These are phyloP conservation scores for Zymoseptoria ardabiliae DNA, from an alignment of 2,329 filamentous ascomycete genomes.

Conservation along the genomic window DNA sequence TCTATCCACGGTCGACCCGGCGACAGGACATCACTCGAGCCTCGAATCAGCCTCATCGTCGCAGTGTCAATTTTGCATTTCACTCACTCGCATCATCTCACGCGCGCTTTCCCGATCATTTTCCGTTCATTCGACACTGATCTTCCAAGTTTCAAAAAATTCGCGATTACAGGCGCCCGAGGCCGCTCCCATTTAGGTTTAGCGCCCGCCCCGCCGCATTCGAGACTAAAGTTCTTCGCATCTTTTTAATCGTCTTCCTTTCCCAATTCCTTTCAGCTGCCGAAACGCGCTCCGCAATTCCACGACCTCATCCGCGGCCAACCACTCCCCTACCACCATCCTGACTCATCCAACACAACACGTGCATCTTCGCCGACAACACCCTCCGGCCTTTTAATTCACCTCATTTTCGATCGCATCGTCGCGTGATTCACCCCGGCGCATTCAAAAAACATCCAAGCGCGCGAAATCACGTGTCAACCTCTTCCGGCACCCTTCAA, in stretches of 20 bases:
- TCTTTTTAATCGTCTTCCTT: too few species aligned
- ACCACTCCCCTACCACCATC: conserved; percentile 3
- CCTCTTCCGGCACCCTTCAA: neutral
- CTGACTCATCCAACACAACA: conserved; percentile 2
- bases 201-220: neutral
- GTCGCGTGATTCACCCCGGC: conserved; percentile 3
- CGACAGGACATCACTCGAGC: too few species aligned
- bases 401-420: neutral
- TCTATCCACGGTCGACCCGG: neutral
- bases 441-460: conserved; percentile 2
- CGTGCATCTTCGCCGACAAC: conserved; percentile 4
- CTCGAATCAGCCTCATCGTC: too few species aligned
- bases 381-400: neutral
- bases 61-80: neutral
- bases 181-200: neutral
- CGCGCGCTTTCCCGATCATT: neutral
- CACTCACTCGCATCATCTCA: neutral
- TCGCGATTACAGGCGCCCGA: neutral
- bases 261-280: neutral
- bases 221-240: neutral
- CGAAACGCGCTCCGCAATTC: neutral
- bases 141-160: neutral
- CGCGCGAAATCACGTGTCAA: conserved; percentile 18
- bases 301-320: conserved; percentile 7
- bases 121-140: neutral